phyloP scores from a whole-genome alignment of 2,329 filamentous ascomycete genomes.

The Rutstroemia sp. region DNA sequence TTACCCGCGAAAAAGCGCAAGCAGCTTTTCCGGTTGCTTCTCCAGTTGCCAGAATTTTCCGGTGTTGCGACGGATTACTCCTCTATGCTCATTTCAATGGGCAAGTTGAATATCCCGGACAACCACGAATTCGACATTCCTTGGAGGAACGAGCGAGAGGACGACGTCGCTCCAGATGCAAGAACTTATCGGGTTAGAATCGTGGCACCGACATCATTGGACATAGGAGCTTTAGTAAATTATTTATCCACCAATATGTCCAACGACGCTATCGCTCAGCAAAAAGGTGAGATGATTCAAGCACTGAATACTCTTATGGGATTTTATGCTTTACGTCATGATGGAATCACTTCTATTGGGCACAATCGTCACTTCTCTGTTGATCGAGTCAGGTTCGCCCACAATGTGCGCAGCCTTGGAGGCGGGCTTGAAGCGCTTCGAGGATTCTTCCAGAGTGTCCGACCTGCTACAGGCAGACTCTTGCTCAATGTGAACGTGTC shows the following conservation, averaged over 20 bases:
- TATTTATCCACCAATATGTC: constrained; percentile 15
- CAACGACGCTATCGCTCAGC: not conserved
- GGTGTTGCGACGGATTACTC: constrained; percentile 23
- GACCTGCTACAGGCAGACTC: constrained; percentile 48
- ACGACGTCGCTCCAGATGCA: constrained; percentile 17
- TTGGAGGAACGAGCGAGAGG: constrained; percentile 24
- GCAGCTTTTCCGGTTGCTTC: constrained; percentile 12
- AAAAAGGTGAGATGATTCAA: constrained; percentile 45
- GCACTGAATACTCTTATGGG: constrained; percentile 51
- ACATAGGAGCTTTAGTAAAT: constrained; percentile 16
- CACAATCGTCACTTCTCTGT: constrained; percentile 45
- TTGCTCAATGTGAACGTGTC: constrained; percentile 58
- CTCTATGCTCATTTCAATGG: constrained; percentile 22
- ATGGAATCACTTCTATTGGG: constrained; percentile 38
- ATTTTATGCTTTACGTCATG: constrained; percentile 34
- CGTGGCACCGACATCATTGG: constrained; percentile 16
- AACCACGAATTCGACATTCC: constrained; percentile 12
- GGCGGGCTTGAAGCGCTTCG: constrained; percentile 48
- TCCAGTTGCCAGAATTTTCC: constrained; percentile 26
- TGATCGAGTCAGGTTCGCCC: constrained; percentile 16
- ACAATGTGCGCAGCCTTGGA: constrained; percentile 33
- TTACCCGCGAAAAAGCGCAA: constrained; percentile 21
- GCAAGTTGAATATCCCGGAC: constrained; percentile 1
- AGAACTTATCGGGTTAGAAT: constrained; percentile 18
- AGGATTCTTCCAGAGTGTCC: constrained; percentile 56